Evolutionary conservation across 1,284 basidiomycete species (phyloP).

Genomic region (Grifola frondosa): DNA sequence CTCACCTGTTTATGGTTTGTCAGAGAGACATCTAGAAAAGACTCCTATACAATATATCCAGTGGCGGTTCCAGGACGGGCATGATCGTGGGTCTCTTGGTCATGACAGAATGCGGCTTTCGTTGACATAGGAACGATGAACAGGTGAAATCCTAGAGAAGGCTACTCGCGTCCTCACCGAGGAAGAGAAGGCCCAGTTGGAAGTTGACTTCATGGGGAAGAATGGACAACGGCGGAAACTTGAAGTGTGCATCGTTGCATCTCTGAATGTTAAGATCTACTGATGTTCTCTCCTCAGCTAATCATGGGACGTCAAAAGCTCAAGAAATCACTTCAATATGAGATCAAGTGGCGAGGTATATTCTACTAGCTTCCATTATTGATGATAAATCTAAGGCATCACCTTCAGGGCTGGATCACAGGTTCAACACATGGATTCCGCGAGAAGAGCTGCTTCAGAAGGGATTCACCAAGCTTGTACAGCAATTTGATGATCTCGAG

Average conservation of each 20-base stretch:
- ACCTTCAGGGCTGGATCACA: constrained; percentile 73
- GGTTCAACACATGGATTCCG: constrained; percentile 91
- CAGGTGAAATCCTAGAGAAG: constrained; percentile 90
- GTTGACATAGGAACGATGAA: constrained; percentile 4
- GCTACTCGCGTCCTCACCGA: constrained; percentile 87
- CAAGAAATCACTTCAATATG: constrained; percentile 95
- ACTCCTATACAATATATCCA: constrained; percentile 96
- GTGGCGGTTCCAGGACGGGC: constrained; percentile 99
- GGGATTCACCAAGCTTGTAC: constrained; percentile 89
- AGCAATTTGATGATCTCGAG: constrained; percentile 97
- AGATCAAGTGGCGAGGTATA: constrained; percentile 88
- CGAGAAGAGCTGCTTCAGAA: constrained; percentile 88
- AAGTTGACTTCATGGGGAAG: constrained; percentile 88
- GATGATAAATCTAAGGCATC: constrained; percentile 2
- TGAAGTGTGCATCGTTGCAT: constrained; percentile 62
- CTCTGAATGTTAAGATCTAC: neutral
- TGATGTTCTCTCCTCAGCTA: constrained; percentile 43
- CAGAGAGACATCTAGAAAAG: constrained; percentile 91
- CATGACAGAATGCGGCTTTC: constrained; percentile 1
- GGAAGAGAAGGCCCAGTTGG: constrained; percentile 82
- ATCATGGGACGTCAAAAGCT: constrained; percentile 97
- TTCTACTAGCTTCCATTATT: constrained; percentile 2
- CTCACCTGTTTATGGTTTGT: constrained; percentile 10
- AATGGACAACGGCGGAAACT: constrained; percentile 92
- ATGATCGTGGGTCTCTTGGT: constrained; percentile 73